Percentiles rank a stretch among this genome's conserved stretches.
These are phyloP conservation scores for Clitocybe nebularis DNA, from an alignment of 1,284 basidiomycete genomes.

Conservation along the genomic window DNA sequence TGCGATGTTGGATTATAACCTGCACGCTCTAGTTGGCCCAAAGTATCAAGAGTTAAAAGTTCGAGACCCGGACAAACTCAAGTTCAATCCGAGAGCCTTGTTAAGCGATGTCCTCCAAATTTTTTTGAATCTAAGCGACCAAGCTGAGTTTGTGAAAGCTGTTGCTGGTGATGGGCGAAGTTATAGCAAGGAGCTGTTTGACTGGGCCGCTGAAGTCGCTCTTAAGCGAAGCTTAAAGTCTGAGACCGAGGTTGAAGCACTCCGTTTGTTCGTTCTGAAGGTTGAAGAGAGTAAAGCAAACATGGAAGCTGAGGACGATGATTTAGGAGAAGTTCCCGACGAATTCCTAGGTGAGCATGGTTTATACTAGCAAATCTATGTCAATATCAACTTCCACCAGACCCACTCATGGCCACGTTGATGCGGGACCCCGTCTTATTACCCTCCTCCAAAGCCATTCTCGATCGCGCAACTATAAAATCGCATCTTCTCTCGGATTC, in stretches of 20 bases:
- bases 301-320: slow-evolving; percentile 81
- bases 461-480: slow-evolving; percentile 95
- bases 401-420: slow-evolving; percentile 89
- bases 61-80: slow-evolving; percentile 84
- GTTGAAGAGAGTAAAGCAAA: slow-evolving; percentile 81
- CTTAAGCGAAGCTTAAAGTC: slow-evolving; percentile 71
- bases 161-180: slow-evolving; percentile 93
- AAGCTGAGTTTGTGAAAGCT: slow-evolving; percentile 79
- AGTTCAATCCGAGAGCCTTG: slow-evolving; percentile 83
- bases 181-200: slow-evolving; percentile 85
- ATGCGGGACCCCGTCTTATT: slow-evolving; percentile 96
- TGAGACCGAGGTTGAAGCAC: slow-evolving; percentile 73
- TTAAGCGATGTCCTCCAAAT: slow-evolving; percentile 89
- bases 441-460: slow-evolving; percentile 76
- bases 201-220: slow-evolving; percentile 73
- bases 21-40: slow-evolving; percentile 87
- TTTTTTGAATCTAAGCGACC: slow-evolving; percentile 85
- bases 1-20: slow-evolving; percentile 96
- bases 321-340: slow-evolving; percentile 91
- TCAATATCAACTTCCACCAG: too few species aligned
- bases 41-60: slow-evolving; percentile 82
- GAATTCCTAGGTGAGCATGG: slow-evolving; percentile 79
- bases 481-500: slow-evolving; percentile 90
- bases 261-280: slow-evolving; percentile 72
- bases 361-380: too few species aligned